Percentiles rank a stretch among this genome's conserved stretches.
Conservation (phyloP, 2,329 filamentous ascomycete genomes). For the Colletotrichum cereale region DNA sequence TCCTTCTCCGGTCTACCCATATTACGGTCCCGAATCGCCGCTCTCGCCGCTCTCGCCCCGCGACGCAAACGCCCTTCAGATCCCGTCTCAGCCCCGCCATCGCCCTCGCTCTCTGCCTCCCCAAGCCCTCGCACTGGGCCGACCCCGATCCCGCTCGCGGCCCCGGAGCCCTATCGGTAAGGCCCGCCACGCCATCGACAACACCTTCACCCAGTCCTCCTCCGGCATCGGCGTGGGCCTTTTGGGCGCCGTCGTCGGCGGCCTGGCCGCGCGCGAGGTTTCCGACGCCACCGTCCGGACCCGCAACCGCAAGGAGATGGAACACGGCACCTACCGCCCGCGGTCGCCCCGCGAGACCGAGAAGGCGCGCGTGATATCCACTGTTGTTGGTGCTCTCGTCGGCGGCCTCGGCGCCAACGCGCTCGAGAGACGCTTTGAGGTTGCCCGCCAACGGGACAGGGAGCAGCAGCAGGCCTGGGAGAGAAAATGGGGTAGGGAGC, state of each 20-base stretch:
- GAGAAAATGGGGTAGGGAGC: slow-evolving; percentile 47
- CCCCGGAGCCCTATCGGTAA: slow-evolving; percentile 53
- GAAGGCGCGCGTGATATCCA: slow-evolving; percentile 58
- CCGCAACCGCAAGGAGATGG: slow-evolving; percentile 38
- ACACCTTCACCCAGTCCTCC: slow-evolving; percentile 62
- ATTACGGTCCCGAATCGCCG: slow-evolving; percentile 24
- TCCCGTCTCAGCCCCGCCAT: slow-evolving; percentile 10
- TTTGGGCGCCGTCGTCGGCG: slow-evolving; percentile 67
- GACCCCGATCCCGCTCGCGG: slow-evolving; percentile 45
- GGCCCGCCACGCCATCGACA: slow-evolving; percentile 56
- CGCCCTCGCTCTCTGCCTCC: slow-evolving; percentile 42
- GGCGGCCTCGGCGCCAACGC: slow-evolving; percentile 68
- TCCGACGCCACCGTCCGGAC: slow-evolving; percentile 55
- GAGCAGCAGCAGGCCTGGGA: slow-evolving; percentile 52
- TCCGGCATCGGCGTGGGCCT: slow-evolving; percentile 65
- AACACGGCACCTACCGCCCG: slow-evolving; percentile 28
- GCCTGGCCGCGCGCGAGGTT: slow-evolving; percentile 64
- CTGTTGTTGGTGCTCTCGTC: slow-evolving; percentile 66
- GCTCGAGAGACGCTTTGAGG: slow-evolving; percentile 59
- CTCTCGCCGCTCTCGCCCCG: slow-evolving; percentile 16
- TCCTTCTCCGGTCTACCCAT: slow-evolving; percentile 5
- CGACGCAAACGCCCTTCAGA: slow-evolving; percentile 15
- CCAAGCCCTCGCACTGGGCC: slow-evolving; percentile 25
- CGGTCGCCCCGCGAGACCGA: slow-evolving; percentile 43
- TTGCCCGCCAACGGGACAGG: slow-evolving; percentile 50